Conservation (phyloP, 2,329 filamentous ascomycete species). For the Beauveria sp. region DNA sequence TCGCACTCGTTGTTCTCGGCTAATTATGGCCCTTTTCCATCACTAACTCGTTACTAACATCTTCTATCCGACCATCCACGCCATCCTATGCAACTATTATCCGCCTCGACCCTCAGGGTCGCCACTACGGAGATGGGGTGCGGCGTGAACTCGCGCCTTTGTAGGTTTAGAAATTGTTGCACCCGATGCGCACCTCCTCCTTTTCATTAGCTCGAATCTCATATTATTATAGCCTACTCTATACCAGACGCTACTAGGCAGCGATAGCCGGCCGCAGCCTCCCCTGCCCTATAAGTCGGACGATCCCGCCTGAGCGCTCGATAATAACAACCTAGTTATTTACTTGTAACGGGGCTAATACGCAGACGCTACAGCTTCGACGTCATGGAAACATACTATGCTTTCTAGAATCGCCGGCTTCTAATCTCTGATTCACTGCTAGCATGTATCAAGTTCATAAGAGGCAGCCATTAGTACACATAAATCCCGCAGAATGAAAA, state of each 20-base stretch:
- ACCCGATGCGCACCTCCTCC: neutral
- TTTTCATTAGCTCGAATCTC: neutral
- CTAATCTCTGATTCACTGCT: neutral
- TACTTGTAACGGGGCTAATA: neutral
- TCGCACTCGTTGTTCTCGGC: neutral
- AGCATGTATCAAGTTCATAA: neutral
- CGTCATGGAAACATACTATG: neutral
- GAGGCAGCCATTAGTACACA: neutral
- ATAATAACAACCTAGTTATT: neutral
- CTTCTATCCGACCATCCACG: neutral
- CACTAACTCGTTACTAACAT: neutral
- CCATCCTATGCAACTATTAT: neutral
- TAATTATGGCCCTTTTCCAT: neutral
- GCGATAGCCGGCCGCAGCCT: neutral
- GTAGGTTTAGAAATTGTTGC: neutral
- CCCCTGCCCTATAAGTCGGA: neutral
- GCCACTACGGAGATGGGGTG: neutral
- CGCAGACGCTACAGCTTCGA: neutral
- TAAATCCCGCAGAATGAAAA: neutral
- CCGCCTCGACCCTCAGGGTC: neutral
- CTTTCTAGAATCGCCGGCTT: neutral
- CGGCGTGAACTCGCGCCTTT: neutral
- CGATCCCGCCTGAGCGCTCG: neutral
- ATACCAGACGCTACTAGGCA: neutral
- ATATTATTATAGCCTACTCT: neutral